Percentiles rank a stretch among this genome's conserved stretches.
Conservation (phyloP, 2,329 filamentous ascomycete species). For the Paecilomyces formosus region DNA sequence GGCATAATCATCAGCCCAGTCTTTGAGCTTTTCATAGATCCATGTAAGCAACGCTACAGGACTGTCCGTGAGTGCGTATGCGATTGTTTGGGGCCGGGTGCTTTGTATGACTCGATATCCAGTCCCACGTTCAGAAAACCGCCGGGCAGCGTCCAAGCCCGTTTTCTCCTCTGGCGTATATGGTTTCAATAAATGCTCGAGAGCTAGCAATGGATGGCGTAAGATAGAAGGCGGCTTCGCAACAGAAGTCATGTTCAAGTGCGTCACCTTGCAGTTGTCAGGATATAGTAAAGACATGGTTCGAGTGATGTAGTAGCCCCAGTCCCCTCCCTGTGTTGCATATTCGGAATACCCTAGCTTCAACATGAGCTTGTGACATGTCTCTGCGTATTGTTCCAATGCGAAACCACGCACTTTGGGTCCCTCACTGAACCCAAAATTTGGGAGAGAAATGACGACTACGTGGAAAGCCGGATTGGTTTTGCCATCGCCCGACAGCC, state of each 20-base stretch:
- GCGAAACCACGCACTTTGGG: conserved; percentile 22
- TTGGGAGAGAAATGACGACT: conserved; percentile 48
- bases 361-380: conserved; percentile 61
- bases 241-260: conserved; percentile 53
- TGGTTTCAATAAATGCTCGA: conserved; percentile 18
- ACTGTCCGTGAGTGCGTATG: conserved; percentile 61
- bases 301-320: conserved; percentile 59
- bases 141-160: conserved; percentile 13
- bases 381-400: conserved; percentile 55
- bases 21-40: conserved; percentile 74
- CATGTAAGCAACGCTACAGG: conserved; percentile 66
- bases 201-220: conserved; percentile 15
- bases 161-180: conserved; percentile 19
- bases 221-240: conserved; percentile 45
- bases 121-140: conserved; percentile 17
- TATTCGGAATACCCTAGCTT: conserved; percentile 59
- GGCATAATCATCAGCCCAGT: conserved; percentile 65
- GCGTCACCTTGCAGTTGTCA: conserved; percentile 49
- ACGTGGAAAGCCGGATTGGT: conserved; percentile 43
- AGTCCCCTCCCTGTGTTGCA: conserved; percentile 59
- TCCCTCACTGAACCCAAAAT: conserved; percentile 48
- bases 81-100: conserved; percentile 66
- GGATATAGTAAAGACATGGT: conserved; percentile 55
- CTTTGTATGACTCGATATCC: conserved; percentile 54
- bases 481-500: conserved; percentile 21